Conservation (phyloP, 768 basidiomycete species). For the Serendipita sp. region DNA sequence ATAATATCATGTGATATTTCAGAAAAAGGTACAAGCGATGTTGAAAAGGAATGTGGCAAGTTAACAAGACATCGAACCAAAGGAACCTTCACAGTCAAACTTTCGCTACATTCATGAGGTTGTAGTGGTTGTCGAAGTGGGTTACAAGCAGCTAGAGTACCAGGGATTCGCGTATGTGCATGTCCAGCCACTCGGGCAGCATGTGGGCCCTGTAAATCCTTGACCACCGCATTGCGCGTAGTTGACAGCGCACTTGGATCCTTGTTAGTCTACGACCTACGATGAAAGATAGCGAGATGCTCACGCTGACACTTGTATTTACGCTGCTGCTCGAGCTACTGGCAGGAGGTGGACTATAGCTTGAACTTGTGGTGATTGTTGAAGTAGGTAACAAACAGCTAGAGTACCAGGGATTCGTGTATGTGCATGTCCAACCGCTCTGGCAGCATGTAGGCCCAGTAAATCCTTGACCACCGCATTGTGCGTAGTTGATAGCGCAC, state of each 20-base stretch:
- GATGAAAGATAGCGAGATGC: too few relatives aligned
- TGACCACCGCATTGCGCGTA: slow-evolving; percentile 7
- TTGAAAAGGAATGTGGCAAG: too few relatives aligned
- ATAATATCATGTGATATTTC: too few relatives aligned
- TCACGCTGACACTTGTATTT: too few relatives aligned
- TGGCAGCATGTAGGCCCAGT: slow-evolving; percentile 3
- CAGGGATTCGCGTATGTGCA: slow-evolving; percentile 2
- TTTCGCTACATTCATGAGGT: too few relatives aligned
- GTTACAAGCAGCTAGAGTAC: background rate
- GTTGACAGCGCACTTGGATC: background rate
- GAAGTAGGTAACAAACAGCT: background rate
- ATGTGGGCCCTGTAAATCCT: slow-evolving; percentile 8
- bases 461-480: slow-evolving; percentile 5
- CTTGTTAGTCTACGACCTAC: background rate
- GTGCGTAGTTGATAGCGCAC: background rate
- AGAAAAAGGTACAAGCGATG: too few relatives aligned
- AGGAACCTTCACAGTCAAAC: too few relatives aligned
- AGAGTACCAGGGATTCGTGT: background rate
- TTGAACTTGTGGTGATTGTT: too few relatives aligned
- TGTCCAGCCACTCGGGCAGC: slow-evolving; percentile 6
- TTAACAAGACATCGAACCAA: too few relatives aligned
- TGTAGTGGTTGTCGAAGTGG: too few relatives aligned
- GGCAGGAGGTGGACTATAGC: too few relatives aligned
- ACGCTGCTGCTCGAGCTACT: background rate
- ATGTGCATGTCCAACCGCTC: background rate